Evolutionary conservation across 768 basidiomycete species (phyloP), one percentile per base, ranked within the genome.

Genomic region (Coprinopsis cinerea): DNA sequence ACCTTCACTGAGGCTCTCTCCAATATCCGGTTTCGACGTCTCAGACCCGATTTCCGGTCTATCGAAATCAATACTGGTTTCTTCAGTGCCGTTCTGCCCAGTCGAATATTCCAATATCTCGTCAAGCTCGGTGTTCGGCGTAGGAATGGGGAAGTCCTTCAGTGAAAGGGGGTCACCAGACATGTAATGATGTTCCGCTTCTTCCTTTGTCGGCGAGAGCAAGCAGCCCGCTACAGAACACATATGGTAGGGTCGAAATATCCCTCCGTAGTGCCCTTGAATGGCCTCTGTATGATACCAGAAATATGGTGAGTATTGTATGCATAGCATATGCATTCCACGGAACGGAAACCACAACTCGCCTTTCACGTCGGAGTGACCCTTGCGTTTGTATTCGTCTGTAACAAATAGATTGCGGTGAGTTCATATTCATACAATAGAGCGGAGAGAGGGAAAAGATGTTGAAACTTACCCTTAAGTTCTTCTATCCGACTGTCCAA

Each of bases 391-490:
- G n/a, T 34, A 9, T n/a, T 9, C n/a, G 9, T 34, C 9, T n/a
- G n/a, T 9, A n/a, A n/a, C 9, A 34, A n/a, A n/a, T 34, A 34
- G 30, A 9, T 9, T 9, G 9, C 9, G 9, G 9, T n/a, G 9
- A 9, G 9, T 9, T 34, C n/a, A 34, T n/a, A 34, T 34, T 9
- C 30, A 9, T 9, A n/a, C 9, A 9, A n/a, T 34, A n/a, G n/a
- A 34, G n/a, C n/a, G n/a, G n/a, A n/a, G 30, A 34, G 9, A n/a
- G 15, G n/a, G n/a, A n/a, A n/a, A n/a, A n/a, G n/a, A n/a, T n/a
- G n/a, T n/a, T n/a, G n/a, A n/a, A n/a, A n/a, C n/a, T n/a, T 25
- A 56, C 56, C 48, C 49, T 47, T 40, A 22, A 57, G 42, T 2
- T 37, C n/a, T 15, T 5, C 17, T 11, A 54, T 45, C 4, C 52